Conservation (phyloP, 2,329 filamentous ascomycete species). For the Penicillium sp. region DNA sequence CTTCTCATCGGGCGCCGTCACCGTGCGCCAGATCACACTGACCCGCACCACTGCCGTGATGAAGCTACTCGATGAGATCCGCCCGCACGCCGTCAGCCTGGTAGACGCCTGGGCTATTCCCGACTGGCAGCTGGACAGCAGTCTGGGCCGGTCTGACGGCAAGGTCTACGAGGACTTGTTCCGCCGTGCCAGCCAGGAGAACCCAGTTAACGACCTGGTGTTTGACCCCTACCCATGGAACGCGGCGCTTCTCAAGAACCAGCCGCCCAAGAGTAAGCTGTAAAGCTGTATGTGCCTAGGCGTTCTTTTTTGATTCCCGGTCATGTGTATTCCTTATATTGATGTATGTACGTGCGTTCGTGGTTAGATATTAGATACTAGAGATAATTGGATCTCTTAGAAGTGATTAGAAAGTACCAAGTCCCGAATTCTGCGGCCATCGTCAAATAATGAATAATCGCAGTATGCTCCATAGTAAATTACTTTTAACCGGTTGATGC, state of each 20-base stretch:
- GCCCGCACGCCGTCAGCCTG: constrained; percentile 66
- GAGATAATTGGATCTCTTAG: constrained; percentile 6
- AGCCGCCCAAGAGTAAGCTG: constrained; percentile 36
- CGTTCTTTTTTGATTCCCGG: constrained; percentile 6
- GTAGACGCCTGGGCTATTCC: constrained; percentile 73
- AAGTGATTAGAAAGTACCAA: not conserved
- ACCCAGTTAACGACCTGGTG: constrained; percentile 67
- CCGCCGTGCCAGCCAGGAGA: constrained; percentile 64
- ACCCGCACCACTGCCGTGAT: constrained; percentile 64
- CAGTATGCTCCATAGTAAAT: no score
- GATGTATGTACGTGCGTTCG: constrained; percentile 6
- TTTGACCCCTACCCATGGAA: constrained; percentile 68
- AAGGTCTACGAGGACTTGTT: constrained; percentile 77
- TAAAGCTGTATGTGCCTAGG: constrained; percentile 14
- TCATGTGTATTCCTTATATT: constrained; percentile 7
- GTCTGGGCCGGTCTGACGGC: constrained; percentile 65
- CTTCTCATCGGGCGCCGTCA: constrained; percentile 65
- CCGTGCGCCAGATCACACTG: constrained; percentile 67
- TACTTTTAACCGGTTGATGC: no score
- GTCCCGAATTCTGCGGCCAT: no score
- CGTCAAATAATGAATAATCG: no score
- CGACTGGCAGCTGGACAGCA: constrained; percentile 72
- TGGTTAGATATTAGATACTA: not conserved
- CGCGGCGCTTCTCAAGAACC: constrained; percentile 57
- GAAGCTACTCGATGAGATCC: constrained; percentile 64